These are phyloP conservation scores for Aspergillus biplanus DNA, from an alignment of 495 filamentous ascomycete genomes.

Conservation along the genomic window DNA sequence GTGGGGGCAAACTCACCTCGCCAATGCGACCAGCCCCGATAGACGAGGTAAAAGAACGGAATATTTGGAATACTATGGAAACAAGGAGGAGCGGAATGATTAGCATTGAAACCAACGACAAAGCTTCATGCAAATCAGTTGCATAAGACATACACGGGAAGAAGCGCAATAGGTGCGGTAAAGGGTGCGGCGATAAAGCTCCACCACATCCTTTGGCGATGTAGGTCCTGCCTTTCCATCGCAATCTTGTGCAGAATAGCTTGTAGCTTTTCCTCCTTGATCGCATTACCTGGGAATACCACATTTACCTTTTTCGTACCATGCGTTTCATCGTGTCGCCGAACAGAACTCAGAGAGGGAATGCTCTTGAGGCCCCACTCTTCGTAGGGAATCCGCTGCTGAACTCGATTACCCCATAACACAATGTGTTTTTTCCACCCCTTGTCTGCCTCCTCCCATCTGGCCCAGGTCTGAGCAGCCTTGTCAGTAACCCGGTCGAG, in stretches of 20 bases:
- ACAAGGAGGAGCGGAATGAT: constrained; percentile 7
- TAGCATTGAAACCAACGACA: constrained; percentile 9
- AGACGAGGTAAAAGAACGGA: constrained; percentile 95
- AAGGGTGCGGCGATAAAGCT: constrained; percentile 83
- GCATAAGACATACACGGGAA: constrained; percentile 73
- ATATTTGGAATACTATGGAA: constrained; percentile 76
- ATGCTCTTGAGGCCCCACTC: constrained; percentile 98
- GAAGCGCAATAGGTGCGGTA: constrained; percentile 75
- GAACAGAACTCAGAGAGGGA: constrained; percentile 74
- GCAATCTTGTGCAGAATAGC: constrained; percentile 64
- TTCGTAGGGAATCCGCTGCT: constrained; percentile 89
- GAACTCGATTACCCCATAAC: constrained; percentile 79
- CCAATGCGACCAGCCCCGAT: constrained; percentile 75
- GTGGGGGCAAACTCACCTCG: constrained; percentile 48
- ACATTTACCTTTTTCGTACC: constrained; percentile 73
- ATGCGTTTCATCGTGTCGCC: constrained; percentile 62
- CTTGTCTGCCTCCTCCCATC: constrained; percentile 81
- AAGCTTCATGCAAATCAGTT: neutral
- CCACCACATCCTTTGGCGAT: constrained; percentile 75
- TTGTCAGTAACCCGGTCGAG: constrained; percentile 68
- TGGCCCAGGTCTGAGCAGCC: constrained; percentile 74
- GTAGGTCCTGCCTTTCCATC: constrained; percentile 78
- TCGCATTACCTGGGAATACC: constrained; percentile 71
- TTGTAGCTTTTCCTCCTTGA: constrained; percentile 63
- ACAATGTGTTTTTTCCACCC: constrained; percentile 89